phyloP scores from a whole-genome alignment of 805 yeast species.

The Yarrowia deformans region DNA sequence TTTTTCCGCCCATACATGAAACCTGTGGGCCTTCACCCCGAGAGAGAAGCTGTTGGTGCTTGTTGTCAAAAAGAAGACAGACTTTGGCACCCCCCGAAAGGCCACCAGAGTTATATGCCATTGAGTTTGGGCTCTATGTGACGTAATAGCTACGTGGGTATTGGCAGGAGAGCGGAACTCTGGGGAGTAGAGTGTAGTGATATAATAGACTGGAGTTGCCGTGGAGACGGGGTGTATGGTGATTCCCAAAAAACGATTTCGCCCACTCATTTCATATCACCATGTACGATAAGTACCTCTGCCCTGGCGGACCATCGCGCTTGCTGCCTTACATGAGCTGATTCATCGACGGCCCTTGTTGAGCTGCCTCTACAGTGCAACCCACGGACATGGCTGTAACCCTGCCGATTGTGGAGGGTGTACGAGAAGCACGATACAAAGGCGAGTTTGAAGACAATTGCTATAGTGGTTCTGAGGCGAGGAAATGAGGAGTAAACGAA shows the following conservation, averaged over 20 bases:
- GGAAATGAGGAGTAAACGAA: too few relatives aligned
- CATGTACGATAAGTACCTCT: too few relatives aligned
- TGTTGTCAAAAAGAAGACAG: slow-evolving; percentile 2
- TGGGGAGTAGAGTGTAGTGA: too few relatives aligned
- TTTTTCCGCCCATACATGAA: too few relatives aligned
- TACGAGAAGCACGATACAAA: not conserved
- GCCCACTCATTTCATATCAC: too few relatives aligned
- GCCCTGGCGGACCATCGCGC: not conserved
- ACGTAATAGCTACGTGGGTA: slow-evolving; percentile 3
- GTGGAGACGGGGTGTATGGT: too few relatives aligned
- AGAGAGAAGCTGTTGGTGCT: not conserved
- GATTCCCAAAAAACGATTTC: too few relatives aligned
- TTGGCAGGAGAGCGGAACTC: not conserved
- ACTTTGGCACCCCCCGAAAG: not conserved
- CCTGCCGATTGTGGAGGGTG: slow-evolving; percentile 1
- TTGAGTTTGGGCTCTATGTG: slow-evolving; percentile 20
- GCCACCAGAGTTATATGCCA: not conserved
- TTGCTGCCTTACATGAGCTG: slow-evolving; percentile 1
- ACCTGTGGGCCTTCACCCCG: too few relatives aligned
- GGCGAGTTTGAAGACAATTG: slow-evolving; percentile 27
- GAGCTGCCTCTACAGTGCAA: slow-evolving; percentile 9
- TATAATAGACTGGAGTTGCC: too few relatives aligned
- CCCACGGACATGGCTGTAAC: slow-evolving; percentile 13
- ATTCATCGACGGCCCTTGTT: not conserved
- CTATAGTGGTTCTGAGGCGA: too few relatives aligned